Evolutionary conservation across 441 rosid genomes (phyloP).

Genomic region (Melianthus villosus): DNA sequence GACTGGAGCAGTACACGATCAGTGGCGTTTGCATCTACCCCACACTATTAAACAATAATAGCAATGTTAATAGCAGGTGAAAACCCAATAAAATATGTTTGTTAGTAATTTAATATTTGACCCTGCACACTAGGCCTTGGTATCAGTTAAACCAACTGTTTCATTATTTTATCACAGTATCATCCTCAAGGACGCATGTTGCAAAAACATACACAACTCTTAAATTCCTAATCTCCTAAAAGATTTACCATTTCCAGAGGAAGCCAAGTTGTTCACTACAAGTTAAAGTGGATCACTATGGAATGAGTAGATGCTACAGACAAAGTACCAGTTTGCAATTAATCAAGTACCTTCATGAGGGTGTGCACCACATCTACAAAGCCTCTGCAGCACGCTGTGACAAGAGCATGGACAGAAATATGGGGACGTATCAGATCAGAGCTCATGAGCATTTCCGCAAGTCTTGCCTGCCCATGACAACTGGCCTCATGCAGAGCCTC

Average conservation of each 20-base stretch:
- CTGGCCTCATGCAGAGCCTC: constrained; percentile 78
- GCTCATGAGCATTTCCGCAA: constrained; percentile 55
- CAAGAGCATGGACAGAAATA: constrained; percentile 76
- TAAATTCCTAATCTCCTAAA: no score
- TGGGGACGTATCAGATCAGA: constrained; percentile 82
- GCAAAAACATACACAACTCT: no score
- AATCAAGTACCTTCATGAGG: constrained; percentile 40
- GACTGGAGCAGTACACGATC: constrained; percentile 61
- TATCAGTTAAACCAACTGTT: no score
- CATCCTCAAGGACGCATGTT: no score
- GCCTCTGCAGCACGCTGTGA: constrained; percentile 73
- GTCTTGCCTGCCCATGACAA: constrained; percentile 54
- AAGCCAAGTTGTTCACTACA: no score
- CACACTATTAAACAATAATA: constrained; percentile 70
- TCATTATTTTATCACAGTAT: no score
- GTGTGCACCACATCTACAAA: constrained; percentile 54
- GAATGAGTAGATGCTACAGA: no score
- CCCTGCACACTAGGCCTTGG: no score
- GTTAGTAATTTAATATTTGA: no score
- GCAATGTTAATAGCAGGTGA: background rate
- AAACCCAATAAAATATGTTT: background rate
- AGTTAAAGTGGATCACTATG: no score
- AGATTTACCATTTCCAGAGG: no score
- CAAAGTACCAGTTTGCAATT: no score
- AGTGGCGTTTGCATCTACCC: constrained; percentile 52